A percentile compares a stretch with the other conserved stretches of the same genome.
phyloP scores from a whole-genome alignment of 2,329 filamentous ascomycete genomes.

The Metarhizium brunneum region DNA sequence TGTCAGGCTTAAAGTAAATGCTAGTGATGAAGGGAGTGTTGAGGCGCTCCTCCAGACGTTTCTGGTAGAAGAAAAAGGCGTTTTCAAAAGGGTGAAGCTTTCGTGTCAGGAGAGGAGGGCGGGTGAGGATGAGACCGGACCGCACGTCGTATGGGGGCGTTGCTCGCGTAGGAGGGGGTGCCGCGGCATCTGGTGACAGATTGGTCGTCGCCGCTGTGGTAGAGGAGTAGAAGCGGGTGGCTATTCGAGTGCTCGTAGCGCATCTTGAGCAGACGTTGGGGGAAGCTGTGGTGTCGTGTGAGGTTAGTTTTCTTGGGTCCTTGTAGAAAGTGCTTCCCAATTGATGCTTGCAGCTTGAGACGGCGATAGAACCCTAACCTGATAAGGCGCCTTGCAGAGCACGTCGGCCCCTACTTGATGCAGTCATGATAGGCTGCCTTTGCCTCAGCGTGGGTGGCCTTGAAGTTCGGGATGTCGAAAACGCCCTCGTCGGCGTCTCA shows the following conservation, averaged over 20 bases:
- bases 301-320: background rate
- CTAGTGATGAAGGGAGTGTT: constrained; percentile 78
- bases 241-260: constrained; percentile 20
- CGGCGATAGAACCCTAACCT: constrained; percentile 29
- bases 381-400: constrained; percentile 39
- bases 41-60: constrained; percentile 87
- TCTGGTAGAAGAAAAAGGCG: constrained; percentile 93
- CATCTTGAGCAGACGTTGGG: constrained; percentile 28
- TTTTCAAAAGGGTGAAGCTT: constrained; percentile 81
- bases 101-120: constrained; percentile 78
- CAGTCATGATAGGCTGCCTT: constrained; percentile 31
- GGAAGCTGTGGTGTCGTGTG: constrained; percentile 14
- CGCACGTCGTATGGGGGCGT: constrained; percentile 38
- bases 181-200: constrained; percentile 11
- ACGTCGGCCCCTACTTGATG: constrained; percentile 47
- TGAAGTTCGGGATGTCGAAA: background rate
- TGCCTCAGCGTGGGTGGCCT: constrained; percentile 8
- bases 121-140: constrained; percentile 73
- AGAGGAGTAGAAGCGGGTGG: constrained; percentile 26
- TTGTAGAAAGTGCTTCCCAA: background rate
- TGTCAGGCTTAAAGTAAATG: constrained; percentile 93
- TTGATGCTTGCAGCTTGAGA: background rate
- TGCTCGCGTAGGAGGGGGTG: constrained; percentile 7
- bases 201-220: constrained; percentile 12
- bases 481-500: constrained; percentile 8